Evolutionary conservation across 495 filamentous ascomycete genomes (phyloP).

Genomic region (Penicillium taxi): DNA sequence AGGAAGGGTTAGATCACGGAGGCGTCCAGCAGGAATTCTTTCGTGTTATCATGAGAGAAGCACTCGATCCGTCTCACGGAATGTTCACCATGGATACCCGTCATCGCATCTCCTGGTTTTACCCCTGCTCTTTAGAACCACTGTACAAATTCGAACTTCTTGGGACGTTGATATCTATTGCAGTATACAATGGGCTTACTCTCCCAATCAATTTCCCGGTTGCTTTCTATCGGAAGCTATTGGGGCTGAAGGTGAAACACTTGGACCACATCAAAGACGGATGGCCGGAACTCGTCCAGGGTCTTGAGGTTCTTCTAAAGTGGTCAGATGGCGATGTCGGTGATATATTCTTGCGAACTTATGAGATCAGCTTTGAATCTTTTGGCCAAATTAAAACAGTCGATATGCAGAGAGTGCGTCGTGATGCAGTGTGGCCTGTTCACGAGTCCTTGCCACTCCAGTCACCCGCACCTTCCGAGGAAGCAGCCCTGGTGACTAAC

Average conservation of each 20-base stretch:
- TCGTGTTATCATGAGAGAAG: conserved; percentile 67
- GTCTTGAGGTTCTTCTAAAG: conserved; percentile 58
- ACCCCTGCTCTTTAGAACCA: conserved; percentile 68
- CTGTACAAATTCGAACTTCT: conserved; percentile 86
- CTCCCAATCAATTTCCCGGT: conserved; percentile 81
- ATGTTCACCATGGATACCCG: conserved; percentile 67
- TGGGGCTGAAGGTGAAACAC: conserved; percentile 54
- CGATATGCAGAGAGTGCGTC: conserved; percentile 44
- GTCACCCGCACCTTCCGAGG: conserved; percentile 23
- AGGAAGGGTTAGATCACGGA: conserved; percentile 87
- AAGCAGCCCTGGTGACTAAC: conserved; percentile 55
- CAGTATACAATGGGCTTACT: conserved; percentile 90
- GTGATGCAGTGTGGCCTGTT: conserved; percentile 34
- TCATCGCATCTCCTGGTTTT: conserved; percentile 79
- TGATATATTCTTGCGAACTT: conserved; percentile 71
- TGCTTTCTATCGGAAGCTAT: conserved; percentile 73
- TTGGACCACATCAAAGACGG: conserved; percentile 74
- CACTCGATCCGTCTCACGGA: conserved; percentile 66
- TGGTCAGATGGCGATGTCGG: conserved; percentile 77
- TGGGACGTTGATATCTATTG: conserved; percentile 77
- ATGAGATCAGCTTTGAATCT: conserved; percentile 72
- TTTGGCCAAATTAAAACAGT: conserved; percentile 51
- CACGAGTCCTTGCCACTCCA: conserved; percentile 12
- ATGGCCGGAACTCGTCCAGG: conserved; percentile 72
- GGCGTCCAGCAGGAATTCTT: conserved; percentile 97